These are phyloP conservation scores for Tuber brumale DNA, from an alignment of 495 filamentous ascomycete genomes.

Conservation along the genomic window DNA sequence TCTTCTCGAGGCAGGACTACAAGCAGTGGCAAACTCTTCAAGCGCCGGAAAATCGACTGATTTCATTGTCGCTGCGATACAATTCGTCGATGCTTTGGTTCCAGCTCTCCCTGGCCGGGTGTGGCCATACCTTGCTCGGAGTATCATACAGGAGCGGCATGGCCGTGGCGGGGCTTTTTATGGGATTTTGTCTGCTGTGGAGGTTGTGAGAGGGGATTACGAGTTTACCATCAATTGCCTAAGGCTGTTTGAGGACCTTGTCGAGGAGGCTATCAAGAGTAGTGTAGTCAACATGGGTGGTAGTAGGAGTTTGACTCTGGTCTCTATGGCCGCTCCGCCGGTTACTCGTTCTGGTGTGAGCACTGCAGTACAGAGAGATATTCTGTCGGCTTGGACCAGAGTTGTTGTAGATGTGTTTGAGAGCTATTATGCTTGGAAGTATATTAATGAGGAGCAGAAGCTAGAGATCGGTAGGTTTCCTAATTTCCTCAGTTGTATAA, in stretches of 20 bases:
- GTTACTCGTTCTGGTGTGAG: slow-evolving; percentile 59
- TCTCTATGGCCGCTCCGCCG: slow-evolving; percentile 49
- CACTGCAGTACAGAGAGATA: slow-evolving; percentile 65
- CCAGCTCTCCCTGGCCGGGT: slow-evolving; percentile 68
- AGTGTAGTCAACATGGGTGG: slow-evolving; percentile 64
- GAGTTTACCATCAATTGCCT: slow-evolving; percentile 67
- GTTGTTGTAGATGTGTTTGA: slow-evolving; percentile 73
- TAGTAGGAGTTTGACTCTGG: slow-evolving; percentile 30
- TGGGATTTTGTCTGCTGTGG: slow-evolving; percentile 64
- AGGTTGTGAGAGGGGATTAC: slow-evolving; percentile 67
- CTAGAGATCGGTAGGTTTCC: slow-evolving; percentile 50
- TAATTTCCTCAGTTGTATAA: not conserved
- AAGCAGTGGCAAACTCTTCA: slow-evolving; percentile 45
- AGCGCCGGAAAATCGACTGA: slow-evolving; percentile 45
- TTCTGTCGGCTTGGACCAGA: slow-evolving; percentile 63
- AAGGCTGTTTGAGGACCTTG: slow-evolving; percentile 62
- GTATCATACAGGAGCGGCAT: slow-evolving; percentile 64
- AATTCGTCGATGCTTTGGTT: slow-evolving; percentile 67
- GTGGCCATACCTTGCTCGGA: slow-evolving; percentile 82
- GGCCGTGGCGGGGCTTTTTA: slow-evolving; percentile 66
- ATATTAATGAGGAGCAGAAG: slow-evolving; percentile 59
- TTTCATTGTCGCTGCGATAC: slow-evolving; percentile 64
- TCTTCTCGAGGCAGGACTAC: slow-evolving; percentile 66
- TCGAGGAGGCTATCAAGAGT: slow-evolving; percentile 68
- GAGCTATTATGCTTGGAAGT: slow-evolving; percentile 75